Evolutionary conservation across 2,329 filamentous ascomycete genomes (phyloP).

Genomic region (Phaeophleospora eucalypticola): DNA sequence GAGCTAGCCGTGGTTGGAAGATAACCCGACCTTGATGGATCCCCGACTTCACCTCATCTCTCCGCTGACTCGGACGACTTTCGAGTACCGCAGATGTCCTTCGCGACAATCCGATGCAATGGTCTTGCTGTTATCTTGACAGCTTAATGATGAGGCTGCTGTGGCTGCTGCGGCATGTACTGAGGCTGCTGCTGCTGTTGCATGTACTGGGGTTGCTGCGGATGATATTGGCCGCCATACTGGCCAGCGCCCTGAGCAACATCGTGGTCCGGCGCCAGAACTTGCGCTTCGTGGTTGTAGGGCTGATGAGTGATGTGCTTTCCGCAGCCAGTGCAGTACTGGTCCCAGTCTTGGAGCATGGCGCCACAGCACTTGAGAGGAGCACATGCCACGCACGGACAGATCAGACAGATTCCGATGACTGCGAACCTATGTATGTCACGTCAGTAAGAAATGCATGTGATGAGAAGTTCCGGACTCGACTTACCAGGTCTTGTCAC

Average conservation of each 20-base stretch:
- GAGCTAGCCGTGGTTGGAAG: too few relatives aligned
- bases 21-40: not conserved
- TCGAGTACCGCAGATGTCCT: too few relatives aligned
- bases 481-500: conserved; percentile 11
- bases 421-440: conserved; percentile 3
- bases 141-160: not conserved
- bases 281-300: conserved; percentile 10
- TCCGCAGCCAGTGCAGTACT: conserved; percentile 14
- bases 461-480: not conserved
- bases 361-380: conserved; percentile 12
- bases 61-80: too few relatives aligned
- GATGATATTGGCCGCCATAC: not conserved
- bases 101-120: too few relatives aligned
- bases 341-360: conserved; percentile 14
- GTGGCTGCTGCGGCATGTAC: not conserved
- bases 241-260: not conserved
- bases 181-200: conserved; percentile 3
- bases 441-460: not conserved
- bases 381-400: conserved; percentile 8
- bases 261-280: conserved; percentile 8
- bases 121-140: too few relatives aligned
- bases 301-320: conserved; percentile 13
- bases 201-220: conserved; percentile 7
- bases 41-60: not conserved
- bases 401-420: conserved; percentile 7